Evolutionary conservation across 176 grass and related monocot genomes (phyloP), one percentile per base, ranked within the genome.

Genomic region (Lolium rigidum): DNA sequence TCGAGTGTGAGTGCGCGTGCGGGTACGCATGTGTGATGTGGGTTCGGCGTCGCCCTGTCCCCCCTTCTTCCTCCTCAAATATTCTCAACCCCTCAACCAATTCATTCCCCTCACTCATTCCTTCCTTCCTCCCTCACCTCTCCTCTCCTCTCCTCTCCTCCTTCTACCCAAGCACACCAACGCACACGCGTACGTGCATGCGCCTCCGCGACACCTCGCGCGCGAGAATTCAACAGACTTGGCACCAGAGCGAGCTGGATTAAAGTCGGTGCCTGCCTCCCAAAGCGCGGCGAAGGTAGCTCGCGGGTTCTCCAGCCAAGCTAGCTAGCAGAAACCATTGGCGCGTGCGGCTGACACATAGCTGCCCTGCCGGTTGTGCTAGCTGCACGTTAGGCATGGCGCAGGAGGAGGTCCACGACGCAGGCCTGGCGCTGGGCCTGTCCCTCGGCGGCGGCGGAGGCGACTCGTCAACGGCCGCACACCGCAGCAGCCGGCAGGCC

Each of bases 361-460:
- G 26, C 10, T 25, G 41, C 62, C n/a, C 24, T 52, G 22, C 73
- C 7, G 15, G 49, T 54, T 26, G 64, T 71, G 63, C 25, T 55
- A 28, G 26, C 26, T 28, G 12, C 48, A 63, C 24, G 65, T 4
- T 26, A 12, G 25, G 20, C 43, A 95, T 88, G 87, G 63, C 81
- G 43, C 83, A 90, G 64, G 85, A 90, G 74, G 93, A 93, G 57
- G 75, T 62, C 47, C 77, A 78, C 78, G 93, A 94, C 84, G 83
- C 88, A 18, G 88, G 86, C 17, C 94, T 98, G 55, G 88, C 81
- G 12, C 90, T 98, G 14, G 91, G 93, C 72, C 81, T 98, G 83
- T 85, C 91, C 82, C 82, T 95, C 22, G 88, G 86, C 66, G 12
- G 67, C 16, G n/a, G 37, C n/a, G 52, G 11, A 60, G 46, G 56